Conservation (phyloP, 352 stramenopile genomes). For the Phytopythium mirpurense region DNA sequence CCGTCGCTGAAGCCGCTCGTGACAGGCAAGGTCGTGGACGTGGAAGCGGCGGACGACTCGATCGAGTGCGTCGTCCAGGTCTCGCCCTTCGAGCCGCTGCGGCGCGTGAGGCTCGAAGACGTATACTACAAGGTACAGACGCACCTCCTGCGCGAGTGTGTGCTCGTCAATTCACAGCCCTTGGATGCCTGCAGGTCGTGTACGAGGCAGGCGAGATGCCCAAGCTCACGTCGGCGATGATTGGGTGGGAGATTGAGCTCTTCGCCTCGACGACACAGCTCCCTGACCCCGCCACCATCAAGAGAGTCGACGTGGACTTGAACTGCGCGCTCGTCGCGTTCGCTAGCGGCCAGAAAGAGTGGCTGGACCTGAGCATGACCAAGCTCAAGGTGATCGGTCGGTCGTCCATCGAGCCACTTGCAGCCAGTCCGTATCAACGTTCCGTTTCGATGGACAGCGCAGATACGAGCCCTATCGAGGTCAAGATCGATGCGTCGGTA, state of each 20-base stretch:
- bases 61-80: slow-evolving; percentile 31
- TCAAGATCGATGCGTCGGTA: background rate
- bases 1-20: slow-evolving; percentile 5
- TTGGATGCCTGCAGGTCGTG: slow-evolving; percentile 20
- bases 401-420: background rate
- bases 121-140: slow-evolving; percentile 27
- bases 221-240: slow-evolving; percentile 25
- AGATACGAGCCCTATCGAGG: background rate
- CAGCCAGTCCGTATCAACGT: background rate
- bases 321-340: slow-evolving; percentile 54
- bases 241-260: slow-evolving; percentile 43
- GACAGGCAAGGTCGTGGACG: slow-evolving; percentile 28
- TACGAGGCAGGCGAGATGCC: slow-evolving; percentile 34
- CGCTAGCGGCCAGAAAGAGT: slow-evolving; percentile 38
- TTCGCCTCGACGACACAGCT: slow-evolving; percentile 14
- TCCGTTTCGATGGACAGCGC: background rate
- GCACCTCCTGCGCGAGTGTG: no score
- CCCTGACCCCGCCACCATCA: slow-evolving; percentile 25
- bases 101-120: slow-evolving; percentile 21
- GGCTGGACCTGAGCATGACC: slow-evolving; percentile 43
- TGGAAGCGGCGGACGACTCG: slow-evolving; percentile 7
- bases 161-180: background rate
- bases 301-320: slow-evolving; percentile 42
- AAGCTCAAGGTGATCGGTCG: slow-evolving; percentile 31
- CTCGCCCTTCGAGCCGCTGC: slow-evolving; percentile 37